These are phyloP conservation scores for Diaporthe citrichinensis DNA, from an alignment of 2,329 filamentous ascomycete species.

Conservation along the genomic window DNA sequence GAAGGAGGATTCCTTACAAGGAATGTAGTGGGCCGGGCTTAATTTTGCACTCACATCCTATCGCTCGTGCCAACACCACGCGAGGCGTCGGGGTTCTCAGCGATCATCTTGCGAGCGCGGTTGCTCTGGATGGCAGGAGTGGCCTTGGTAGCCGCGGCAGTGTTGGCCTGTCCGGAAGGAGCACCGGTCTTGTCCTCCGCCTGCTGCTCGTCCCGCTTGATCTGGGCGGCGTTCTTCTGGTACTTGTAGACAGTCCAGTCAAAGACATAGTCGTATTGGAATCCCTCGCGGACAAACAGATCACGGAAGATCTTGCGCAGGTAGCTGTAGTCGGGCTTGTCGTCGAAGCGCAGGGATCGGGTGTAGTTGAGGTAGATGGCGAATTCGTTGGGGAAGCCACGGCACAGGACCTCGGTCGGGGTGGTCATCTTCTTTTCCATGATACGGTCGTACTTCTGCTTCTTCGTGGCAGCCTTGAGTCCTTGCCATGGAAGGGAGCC, in stretches of 20 bases:
- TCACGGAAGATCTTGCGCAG: constrained; percentile 99
- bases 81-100: constrained; percentile 79
- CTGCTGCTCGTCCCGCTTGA: constrained; percentile 84
- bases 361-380: constrained; percentile 99
- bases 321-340: constrained; percentile 99
- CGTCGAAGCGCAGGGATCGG: constrained; percentile 96
- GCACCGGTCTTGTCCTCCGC: constrained; percentile 82
- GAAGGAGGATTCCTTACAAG: constrained; percentile 91
- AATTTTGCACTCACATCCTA: constrained; percentile 93
- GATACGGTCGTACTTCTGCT: constrained; percentile 99
- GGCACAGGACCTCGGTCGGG: constrained; percentile 97
- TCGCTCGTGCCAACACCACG: constrained; percentile 85
- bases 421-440: constrained; percentile 99
- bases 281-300: constrained; percentile 97
- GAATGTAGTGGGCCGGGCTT: constrained; percentile 73
- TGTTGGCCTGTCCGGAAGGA: constrained; percentile 73
- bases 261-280: constrained; percentile 99
- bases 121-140: constrained; percentile 78
- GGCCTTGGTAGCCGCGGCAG: constrained; percentile 70
- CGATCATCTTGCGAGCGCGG: constrained; percentile 88
- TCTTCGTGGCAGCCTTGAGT: constrained; percentile 98
- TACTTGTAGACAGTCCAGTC: constrained; percentile 99
- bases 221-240: constrained; percentile 98
- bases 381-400: constrained; percentile 99
- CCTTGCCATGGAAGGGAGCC: constrained; percentile 99